Percentiles rank a stretch among this genome's conserved stretches.
Conservation (phyloP, 257 asterid genomes). For the Solanum chaucha region DNA sequence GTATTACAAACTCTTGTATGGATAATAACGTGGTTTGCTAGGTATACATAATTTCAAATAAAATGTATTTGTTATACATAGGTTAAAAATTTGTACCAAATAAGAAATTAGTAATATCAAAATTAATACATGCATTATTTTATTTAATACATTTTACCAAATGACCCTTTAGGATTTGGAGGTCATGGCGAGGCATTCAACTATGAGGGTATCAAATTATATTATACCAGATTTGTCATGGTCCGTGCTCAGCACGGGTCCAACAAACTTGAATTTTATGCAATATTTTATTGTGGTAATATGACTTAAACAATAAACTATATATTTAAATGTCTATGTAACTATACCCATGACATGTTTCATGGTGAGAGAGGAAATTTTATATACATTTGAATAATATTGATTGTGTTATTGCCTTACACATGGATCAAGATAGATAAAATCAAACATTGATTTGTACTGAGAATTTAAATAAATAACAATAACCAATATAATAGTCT, state of each 20-base stretch:
- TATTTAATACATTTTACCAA: background rate
- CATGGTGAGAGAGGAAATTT: background rate
- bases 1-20: background rate
- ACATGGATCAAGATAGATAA: background rate
- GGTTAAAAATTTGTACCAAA: background rate
- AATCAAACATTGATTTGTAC: background rate
- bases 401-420: background rate
- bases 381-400: background rate
- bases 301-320: too few relatives aligned
- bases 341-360: background rate
- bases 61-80: background rate
- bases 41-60: background rate
- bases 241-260: background rate
- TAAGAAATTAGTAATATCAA: background rate
- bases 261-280: background rate
- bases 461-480: too few relatives aligned
- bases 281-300: too few relatives aligned
- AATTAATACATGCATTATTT: background rate
- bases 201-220: background rate
- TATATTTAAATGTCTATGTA: too few relatives aligned
- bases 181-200: background rate
- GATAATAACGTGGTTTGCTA: background rate
- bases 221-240: background rate
- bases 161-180: background rate
- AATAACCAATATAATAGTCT: too few relatives aligned